phyloP scores from a whole-genome alignment of 2,329 filamentous ascomycete species.

The Ceratocystis ficicola region DNA sequence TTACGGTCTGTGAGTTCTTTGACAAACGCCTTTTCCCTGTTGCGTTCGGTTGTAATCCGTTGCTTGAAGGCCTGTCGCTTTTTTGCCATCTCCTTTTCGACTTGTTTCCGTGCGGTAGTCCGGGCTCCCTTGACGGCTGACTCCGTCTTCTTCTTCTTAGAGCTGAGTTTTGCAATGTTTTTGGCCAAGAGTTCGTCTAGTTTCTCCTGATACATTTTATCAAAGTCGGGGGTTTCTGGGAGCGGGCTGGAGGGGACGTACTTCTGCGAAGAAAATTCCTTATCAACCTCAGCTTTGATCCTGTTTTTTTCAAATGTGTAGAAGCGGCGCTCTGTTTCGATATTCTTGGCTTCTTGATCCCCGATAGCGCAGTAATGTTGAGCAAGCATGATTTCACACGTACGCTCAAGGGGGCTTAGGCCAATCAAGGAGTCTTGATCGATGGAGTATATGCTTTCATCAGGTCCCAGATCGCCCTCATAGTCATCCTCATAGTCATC shows the following conservation, averaged over 20 bases:
- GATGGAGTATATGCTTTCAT: slow-evolving; percentile 2
- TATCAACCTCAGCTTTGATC: slow-evolving; percentile 4
- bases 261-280: not conserved
- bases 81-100: not conserved
- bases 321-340: not conserved
- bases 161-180: not conserved
- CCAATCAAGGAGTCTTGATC: not conserved
- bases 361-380: slow-evolving; percentile 9
- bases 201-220: not conserved
- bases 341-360: not conserved
- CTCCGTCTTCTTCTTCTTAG: slow-evolving; percentile 4
- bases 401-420: slow-evolving; percentile 5
- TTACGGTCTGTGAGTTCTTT: not conserved
- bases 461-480: not conserved
- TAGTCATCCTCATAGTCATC: not conserved
- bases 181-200: not conserved
- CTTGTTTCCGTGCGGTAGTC: not conserved
- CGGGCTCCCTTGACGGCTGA: slow-evolving; percentile 1
- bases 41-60: not conserved
- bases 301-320: slow-evolving; percentile 5
- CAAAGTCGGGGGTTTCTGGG: not conserved
- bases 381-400: slow-evolving; percentile 10
- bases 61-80: not conserved
- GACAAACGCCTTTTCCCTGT: not conserved
- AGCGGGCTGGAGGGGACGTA: not conserved